phyloP scores from a whole-genome alignment of 1,139 yeast genomes.

The Suhomyces anneliseae region DNA sequence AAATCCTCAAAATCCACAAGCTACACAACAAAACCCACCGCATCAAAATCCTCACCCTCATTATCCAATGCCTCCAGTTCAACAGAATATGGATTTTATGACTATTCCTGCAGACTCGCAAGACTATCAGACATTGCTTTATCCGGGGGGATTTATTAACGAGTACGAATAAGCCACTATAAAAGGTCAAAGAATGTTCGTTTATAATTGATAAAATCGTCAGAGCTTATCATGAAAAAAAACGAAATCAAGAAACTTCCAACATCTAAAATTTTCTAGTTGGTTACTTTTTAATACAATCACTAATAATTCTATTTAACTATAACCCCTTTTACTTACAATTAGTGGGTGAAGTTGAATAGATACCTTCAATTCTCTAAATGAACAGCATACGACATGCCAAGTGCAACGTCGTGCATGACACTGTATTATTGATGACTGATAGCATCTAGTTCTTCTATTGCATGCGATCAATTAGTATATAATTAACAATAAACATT shows the following conservation, averaged over 20 bases:
- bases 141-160: constrained; percentile 12
- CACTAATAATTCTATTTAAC: too few species aligned
- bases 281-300: too few species aligned
- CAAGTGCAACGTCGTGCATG: neutral
- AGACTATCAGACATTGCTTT: constrained; percentile 17
- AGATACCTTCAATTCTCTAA: too few species aligned
- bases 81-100: constrained; percentile 21
- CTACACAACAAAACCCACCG: neutral
- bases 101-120: constrained; percentile 14
- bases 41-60: constrained; percentile 4
- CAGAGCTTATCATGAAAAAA: too few species aligned
- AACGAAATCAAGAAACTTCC: too few species aligned
- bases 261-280: too few species aligned
- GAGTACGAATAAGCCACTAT: constrained; percentile 5
- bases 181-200: too few species aligned
- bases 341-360: too few species aligned
- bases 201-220: too few species aligned
- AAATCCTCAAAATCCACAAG: neutral
- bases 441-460: neutral
- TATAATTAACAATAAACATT: too few species aligned
- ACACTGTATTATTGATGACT: neutral
- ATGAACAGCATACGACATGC: neutral
- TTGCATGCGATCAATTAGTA: neutral
- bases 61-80: constrained; percentile 5
- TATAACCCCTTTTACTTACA: too few species aligned